Evolutionary conservation across 495 filamentous ascomycete genomes (phyloP).

Genomic region (Annulohypoxylon moriforme): DNA sequence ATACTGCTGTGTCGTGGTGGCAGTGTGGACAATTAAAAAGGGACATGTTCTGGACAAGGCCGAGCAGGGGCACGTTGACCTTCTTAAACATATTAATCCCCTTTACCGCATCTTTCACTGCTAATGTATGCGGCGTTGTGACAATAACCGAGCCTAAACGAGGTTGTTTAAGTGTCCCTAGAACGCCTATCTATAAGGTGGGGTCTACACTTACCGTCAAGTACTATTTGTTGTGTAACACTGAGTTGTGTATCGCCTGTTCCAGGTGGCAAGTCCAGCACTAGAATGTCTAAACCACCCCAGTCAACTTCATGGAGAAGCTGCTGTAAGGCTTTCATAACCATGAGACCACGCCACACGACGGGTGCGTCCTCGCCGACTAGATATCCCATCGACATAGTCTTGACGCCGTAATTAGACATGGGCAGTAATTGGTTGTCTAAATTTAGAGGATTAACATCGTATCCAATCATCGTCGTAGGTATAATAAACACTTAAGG

Average conservation of each 20-base stretch:
- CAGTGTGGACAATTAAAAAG: constrained; percentile 86
- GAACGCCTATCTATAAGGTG: neutral
- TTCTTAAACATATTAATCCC: constrained; percentile 93
- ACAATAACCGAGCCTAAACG: constrained; percentile 82
- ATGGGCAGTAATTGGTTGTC: constrained; percentile 87
- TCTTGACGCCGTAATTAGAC: constrained; percentile 95
- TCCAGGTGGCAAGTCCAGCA: constrained; percentile 92
- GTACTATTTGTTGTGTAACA: constrained; percentile 87
- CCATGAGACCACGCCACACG: constrained; percentile 97
- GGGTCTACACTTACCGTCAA: constrained; percentile 69
- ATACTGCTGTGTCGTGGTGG: constrained; percentile 77
- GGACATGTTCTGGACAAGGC: constrained; percentile 98
- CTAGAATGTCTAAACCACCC: constrained; percentile 82
- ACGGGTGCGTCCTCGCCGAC: constrained; percentile 81
- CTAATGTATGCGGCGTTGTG: constrained; percentile 91
- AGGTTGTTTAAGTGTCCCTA: constrained; percentile 6
- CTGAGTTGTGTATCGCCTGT: constrained; percentile 95
- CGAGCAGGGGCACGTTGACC: constrained; percentile 78
- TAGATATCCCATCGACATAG: constrained; percentile 98
- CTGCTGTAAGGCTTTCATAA: constrained; percentile 96
- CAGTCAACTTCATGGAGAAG: constrained; percentile 94
- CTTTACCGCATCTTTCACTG: constrained; percentile 86
- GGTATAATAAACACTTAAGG: neutral
- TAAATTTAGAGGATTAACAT: constrained; percentile 42
- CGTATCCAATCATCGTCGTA: neutral